Conservation (phyloP, 1,139 yeast genomes). For the Pichia sp. region DNA sequence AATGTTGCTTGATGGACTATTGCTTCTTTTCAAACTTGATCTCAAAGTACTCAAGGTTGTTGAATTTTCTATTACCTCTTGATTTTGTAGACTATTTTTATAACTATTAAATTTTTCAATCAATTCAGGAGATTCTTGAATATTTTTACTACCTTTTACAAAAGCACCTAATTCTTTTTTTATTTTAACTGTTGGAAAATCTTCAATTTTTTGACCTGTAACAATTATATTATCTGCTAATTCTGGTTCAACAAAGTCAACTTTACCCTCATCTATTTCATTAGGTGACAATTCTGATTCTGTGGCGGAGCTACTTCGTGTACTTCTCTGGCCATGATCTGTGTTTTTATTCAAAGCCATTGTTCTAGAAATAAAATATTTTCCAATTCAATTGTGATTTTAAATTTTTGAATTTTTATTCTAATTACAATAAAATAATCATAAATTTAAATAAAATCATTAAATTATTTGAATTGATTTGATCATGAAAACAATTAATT, state of each 20-base stretch:
- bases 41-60: not conserved
- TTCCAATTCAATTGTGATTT: too few species aligned
- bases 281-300: too few species aligned
- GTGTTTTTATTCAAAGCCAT: too few species aligned
- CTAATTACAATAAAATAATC: too few species aligned
- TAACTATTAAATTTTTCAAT: not conserved
- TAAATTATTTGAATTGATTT: too few species aligned
- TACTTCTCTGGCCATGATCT: not conserved
- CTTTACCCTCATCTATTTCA: too few species aligned
- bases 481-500: too few species aligned
- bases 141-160: slow-evolving; percentile 1
- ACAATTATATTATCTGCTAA: slow-evolving; percentile 47
- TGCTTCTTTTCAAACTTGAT: slow-evolving; percentile 2
- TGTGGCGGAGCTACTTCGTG: not conserved
- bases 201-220: slow-evolving; percentile 64
- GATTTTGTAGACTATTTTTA: not conserved
- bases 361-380: too few species aligned
- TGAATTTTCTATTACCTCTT: too few species aligned
- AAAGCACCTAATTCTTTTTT: slow-evolving; percentile 38
- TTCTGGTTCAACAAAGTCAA: slow-evolving; percentile 49
- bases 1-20: not conserved
- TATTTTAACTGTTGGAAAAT: slow-evolving; percentile 50
- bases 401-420: too few species aligned
- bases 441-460: too few species aligned
- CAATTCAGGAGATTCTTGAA: not conserved